Percentiles rank a stretch among this genome's conserved stretches.
phyloP scores from a whole-genome alignment of 257 asterid species.

The Lycium ferocissimum region DNA sequence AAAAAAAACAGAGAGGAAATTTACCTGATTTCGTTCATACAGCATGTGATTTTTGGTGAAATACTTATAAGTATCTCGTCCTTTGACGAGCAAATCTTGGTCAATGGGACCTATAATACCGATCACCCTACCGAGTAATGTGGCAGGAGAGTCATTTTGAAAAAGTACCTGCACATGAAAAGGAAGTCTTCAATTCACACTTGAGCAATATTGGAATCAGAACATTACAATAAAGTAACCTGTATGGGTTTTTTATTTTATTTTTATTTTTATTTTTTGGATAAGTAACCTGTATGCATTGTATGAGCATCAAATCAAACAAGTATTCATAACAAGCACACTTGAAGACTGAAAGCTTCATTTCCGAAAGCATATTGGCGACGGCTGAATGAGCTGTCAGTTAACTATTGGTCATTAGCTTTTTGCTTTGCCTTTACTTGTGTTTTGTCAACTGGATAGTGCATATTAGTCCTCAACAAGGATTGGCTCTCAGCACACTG shows the following conservation, averaged over 20 bases:
- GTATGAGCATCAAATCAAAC: not conserved
- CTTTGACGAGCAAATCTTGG: conserved; percentile 88
- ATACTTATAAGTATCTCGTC: conserved; percentile 84
- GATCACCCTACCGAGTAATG: conserved; percentile 94
- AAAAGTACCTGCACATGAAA: conserved; percentile 76
- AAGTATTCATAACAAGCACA: not conserved
- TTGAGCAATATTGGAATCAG: conserved; percentile 18
- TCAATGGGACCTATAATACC: conserved; percentile 85
- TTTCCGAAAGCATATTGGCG: not conserved
- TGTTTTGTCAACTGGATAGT: not conserved
- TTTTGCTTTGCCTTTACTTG: not conserved
- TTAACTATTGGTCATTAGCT: conserved; percentile 7
- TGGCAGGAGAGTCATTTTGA: conserved; percentile 98
- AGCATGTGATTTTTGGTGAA: conserved; percentile 96
- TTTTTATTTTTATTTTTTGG: too few species aligned
- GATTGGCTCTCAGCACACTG: conserved; percentile 7
- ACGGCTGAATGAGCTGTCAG: not conserved
- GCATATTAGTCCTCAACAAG: conserved; percentile 24
- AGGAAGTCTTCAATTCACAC: not conserved
- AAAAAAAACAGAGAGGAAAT: conserved; percentile 21
- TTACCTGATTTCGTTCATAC: conserved; percentile 93
- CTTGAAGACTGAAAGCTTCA: not conserved
- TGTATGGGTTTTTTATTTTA: not conserved
- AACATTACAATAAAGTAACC: not conserved
- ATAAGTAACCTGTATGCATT: not conserved